These are phyloP conservation scores for Colletotrichum limetticola DNA, from an alignment of 2,329 filamentous ascomycete species.

Conservation along the genomic window DNA sequence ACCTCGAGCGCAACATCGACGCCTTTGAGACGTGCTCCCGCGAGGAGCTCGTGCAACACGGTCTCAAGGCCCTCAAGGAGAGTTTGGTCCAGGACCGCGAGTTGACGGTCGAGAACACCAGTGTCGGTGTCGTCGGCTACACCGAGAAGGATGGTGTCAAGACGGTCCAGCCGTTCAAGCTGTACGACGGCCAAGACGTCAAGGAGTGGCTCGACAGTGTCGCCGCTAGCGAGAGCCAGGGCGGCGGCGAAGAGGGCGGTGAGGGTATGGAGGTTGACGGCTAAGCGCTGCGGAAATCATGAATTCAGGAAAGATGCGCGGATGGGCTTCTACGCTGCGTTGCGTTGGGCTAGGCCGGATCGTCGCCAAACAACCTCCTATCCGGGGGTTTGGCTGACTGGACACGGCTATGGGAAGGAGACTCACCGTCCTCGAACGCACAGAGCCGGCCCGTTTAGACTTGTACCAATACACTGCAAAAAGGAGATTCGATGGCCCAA, in stretches of 20 bases:
- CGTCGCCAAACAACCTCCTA: neutral
- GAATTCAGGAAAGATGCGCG: neutral
- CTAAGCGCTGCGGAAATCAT: neutral
- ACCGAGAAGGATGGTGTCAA: slow-evolving; percentile 58
- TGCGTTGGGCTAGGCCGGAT: slow-evolving; percentile 5
- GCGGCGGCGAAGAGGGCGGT: slow-evolving; percentile 52
- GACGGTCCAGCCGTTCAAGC: slow-evolving; percentile 82
- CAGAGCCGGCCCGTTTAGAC: slow-evolving; percentile 27
- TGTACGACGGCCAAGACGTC: slow-evolving; percentile 90
- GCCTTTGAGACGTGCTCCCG: slow-evolving; percentile 79
- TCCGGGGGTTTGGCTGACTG: neutral
- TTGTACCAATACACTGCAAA: slow-evolving; percentile 34
- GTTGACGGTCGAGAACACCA: slow-evolving; percentile 96
- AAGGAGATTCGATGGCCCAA: slow-evolving; percentile 28
- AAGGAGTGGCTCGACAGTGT: slow-evolving; percentile 85
- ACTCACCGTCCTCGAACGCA: slow-evolving; percentile 17
- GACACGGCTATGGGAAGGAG: neutral
- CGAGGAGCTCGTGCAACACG: slow-evolving; percentile 92
- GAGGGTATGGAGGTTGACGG: slow-evolving; percentile 49
- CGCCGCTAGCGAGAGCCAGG: slow-evolving; percentile 59
- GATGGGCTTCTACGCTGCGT: slow-evolving; percentile 11
- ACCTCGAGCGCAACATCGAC: slow-evolving; percentile 92
- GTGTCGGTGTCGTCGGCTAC: slow-evolving; percentile 83
- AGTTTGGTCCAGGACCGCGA: slow-evolving; percentile 97
- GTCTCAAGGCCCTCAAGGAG: slow-evolving; percentile 91